A percentile compares a stretch with the other conserved stretches of the same genome.
Evolutionary conservation across 768 basidiomycete species (phyloP).

Genomic region (Ramaria sp.): DNA sequence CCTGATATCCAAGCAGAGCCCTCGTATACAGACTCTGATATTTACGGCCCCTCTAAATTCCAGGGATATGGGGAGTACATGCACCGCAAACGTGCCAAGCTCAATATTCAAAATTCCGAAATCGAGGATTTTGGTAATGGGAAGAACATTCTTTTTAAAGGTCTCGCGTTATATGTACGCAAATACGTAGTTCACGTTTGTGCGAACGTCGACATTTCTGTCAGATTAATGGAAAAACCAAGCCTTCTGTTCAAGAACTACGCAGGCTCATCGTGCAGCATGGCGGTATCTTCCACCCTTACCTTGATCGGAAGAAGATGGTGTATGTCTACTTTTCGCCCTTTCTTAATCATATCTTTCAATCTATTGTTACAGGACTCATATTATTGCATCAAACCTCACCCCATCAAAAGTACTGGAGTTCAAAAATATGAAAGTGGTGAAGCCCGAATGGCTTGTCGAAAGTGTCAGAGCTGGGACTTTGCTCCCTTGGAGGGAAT

Average conservation of each 20-base stretch:
- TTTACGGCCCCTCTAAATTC: constrained; percentile 72
- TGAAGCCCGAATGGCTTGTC: constrained; percentile 77
- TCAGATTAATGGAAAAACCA: constrained; percentile 85
- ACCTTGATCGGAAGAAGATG: constrained; percentile 65
- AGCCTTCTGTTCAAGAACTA: constrained; percentile 77
- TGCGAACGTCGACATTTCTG: not conserved
- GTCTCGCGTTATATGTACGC: constrained; percentile 74
- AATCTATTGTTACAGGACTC: constrained; percentile 43
- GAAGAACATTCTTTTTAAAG: constrained; percentile 52
- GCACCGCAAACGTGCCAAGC: constrained; percentile 80
- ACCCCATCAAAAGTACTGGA: constrained; percentile 85
- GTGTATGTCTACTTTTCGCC: constrained; percentile 40
- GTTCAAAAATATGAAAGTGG: constrained; percentile 86
- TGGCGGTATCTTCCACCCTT: constrained; percentile 77
- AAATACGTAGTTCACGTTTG: constrained; percentile 5
- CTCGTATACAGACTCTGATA: constrained; percentile 17
- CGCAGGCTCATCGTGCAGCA: constrained; percentile 69
- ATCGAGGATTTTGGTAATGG: constrained; percentile 18
- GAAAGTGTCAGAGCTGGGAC: constrained; percentile 58
- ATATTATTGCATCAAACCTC: constrained; percentile 84
- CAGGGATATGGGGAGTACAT: constrained; percentile 85
- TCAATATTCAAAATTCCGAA: constrained; percentile 66
- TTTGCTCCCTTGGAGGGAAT: constrained; percentile 75
- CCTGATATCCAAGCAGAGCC: not conserved
- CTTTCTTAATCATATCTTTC: not conserved